These are phyloP conservation scores for Arxiozyma heterogenica DNA, from an alignment of 1,139 yeast species.

Conservation along the genomic window DNA sequence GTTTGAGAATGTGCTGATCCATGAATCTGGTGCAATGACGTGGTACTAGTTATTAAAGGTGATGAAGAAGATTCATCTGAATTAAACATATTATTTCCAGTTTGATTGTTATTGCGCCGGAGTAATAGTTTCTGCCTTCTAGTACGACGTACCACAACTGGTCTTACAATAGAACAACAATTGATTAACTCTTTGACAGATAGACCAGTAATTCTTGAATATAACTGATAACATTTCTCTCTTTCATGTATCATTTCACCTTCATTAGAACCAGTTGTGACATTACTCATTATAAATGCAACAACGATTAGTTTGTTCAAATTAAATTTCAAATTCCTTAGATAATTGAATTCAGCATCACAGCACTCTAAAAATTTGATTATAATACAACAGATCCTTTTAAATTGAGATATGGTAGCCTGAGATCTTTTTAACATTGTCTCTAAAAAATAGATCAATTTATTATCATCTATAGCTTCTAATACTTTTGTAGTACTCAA, in stretches of 20 bases:
- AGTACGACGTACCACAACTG: slow-evolving; percentile 15
- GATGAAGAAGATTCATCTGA: not conserved
- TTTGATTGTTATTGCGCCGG: not conserved
- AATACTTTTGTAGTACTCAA: slow-evolving; percentile 1
- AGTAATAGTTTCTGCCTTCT: slow-evolving; percentile 9
- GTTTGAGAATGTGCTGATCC: not conserved
- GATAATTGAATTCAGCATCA: slow-evolving; percentile 14
- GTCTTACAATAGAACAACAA: slow-evolving; percentile 24
- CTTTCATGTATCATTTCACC: slow-evolving; percentile 12
- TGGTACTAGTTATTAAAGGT: not conserved
- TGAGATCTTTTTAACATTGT: slow-evolving; percentile 14
- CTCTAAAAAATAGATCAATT: slow-evolving; percentile 8
- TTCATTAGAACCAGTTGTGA: slow-evolving; percentile 10
- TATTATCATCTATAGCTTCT: slow-evolving; percentile 1
- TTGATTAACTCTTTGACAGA: slow-evolving; percentile 17
- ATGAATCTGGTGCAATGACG: slow-evolving; percentile 1
- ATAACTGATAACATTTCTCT: slow-evolving; percentile 14
- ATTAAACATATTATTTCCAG: not conserved
- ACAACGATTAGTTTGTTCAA: slow-evolving; percentile 18
- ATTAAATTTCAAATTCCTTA: slow-evolving; percentile 16
- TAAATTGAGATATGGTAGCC: slow-evolving; percentile 17
- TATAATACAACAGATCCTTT: slow-evolving; percentile 20
- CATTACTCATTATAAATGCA: slow-evolving; percentile 17
- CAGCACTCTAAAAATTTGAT: slow-evolving; percentile 21
- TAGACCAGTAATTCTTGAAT: slow-evolving; percentile 18